Evolutionary conservation across 768 basidiomycete species (phyloP).

Genomic region (Boletus pseudo-olivaceus): DNA sequence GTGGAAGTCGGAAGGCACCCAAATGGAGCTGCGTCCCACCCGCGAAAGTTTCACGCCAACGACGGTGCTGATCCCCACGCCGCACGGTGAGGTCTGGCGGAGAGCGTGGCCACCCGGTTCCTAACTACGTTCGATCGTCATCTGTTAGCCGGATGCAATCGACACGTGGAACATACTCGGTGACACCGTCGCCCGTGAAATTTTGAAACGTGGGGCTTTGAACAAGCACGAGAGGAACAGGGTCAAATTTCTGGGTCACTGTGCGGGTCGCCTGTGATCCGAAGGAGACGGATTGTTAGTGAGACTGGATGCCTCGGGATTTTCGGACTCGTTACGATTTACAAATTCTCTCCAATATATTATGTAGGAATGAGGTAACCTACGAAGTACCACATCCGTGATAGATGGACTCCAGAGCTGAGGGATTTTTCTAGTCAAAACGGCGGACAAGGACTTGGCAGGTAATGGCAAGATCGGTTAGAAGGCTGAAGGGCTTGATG

Average conservation of each 20-base stretch:
- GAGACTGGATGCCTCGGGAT: not conserved
- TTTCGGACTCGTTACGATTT: not conserved
- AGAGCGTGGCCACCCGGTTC: not conserved
- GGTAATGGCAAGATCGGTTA: not conserved
- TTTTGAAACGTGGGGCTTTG: slow-evolving; percentile 8
- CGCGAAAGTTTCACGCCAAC: slow-evolving; percentile 22
- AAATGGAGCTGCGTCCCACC: slow-evolving; percentile 12
- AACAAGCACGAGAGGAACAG: not conserved
- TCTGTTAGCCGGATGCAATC: not conserved
- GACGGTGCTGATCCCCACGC: not conserved
- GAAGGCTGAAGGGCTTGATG: not conserved
- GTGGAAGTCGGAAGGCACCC: slow-evolving; percentile 8
- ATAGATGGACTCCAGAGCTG: not conserved
- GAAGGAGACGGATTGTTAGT: not conserved
- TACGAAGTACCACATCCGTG: not conserved
- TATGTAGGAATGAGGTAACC: not conserved
- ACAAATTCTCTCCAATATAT: not conserved
- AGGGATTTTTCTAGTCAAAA: not conserved
- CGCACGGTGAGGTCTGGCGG: not conserved
- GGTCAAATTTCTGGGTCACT: not conserved
- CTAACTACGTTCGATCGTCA: not conserved
- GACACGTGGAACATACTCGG: slow-evolving; percentile 17
- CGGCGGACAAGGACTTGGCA: not conserved
- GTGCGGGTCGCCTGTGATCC: not conserved
- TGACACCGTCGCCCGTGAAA: slow-evolving; percentile 3